These are phyloP conservation scores for Penicillium pulvis DNA, from an alignment of 495 filamentous ascomycete genomes.

Conservation along the genomic window DNA sequence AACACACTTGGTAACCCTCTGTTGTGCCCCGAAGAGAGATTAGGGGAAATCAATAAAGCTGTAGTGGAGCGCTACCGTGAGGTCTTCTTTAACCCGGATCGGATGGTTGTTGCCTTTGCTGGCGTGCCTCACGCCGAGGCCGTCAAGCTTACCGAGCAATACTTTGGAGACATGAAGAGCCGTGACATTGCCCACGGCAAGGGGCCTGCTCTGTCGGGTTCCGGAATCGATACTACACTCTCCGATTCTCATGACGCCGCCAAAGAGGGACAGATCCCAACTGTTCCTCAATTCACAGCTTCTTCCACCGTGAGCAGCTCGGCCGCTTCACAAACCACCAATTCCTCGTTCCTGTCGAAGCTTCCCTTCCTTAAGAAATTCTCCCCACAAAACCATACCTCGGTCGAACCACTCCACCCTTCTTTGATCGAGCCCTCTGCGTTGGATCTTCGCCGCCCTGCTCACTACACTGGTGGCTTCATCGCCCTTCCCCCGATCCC, in stretches of 20 bases:
- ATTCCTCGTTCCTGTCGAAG: constrained; percentile 69
- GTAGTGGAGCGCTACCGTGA: constrained; percentile 79
- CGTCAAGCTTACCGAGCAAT: constrained; percentile 74
- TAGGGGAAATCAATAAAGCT: constrained; percentile 71
- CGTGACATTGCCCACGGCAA: constrained; percentile 30
- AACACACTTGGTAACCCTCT: constrained; percentile 96
- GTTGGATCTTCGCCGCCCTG: constrained; percentile 61
- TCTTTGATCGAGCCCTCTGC: constrained; percentile 47
- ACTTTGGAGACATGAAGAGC: constrained; percentile 86
- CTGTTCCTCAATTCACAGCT: constrained; percentile 44
- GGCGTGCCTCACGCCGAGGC: constrained; percentile 84
- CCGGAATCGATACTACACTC: constrained; percentile 56
- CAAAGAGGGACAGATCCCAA: constrained; percentile 40
- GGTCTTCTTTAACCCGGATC: constrained; percentile 83
- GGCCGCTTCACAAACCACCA: constrained; percentile 42
- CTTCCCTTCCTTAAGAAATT: constrained; percentile 94
- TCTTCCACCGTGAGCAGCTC: constrained; percentile 42
- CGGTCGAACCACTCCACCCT: constrained; percentile 51
- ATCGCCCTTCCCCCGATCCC: constrained; percentile 80
- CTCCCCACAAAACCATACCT: constrained; percentile 64
- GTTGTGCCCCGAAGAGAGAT: constrained; percentile 83
- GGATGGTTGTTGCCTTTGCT: constrained; percentile 93
- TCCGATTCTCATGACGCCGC: constrained; percentile 50
- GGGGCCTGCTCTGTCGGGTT: constrained; percentile 57
- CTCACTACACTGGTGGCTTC: constrained; percentile 94